Percentiles rank a stretch among this genome's conserved stretches.
Conservation (phyloP, 208 protist genomes). For the Wallacemonas sp. region DNA sequence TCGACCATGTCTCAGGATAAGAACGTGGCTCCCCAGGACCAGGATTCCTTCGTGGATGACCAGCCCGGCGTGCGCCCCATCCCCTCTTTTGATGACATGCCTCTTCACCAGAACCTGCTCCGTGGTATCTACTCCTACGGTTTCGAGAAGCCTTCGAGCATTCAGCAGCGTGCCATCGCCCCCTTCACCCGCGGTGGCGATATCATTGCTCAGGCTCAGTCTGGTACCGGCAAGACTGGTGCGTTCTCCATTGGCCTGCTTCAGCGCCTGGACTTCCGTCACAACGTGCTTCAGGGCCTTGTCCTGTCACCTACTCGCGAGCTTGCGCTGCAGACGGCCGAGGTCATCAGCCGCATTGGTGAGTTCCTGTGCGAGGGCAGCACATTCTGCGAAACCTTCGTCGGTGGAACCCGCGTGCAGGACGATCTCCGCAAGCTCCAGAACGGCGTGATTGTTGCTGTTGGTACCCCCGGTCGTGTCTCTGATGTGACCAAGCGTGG, state of each 20-base stretch:
- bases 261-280: constrained; percentile 90
- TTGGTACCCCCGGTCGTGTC: constrained; percentile 98
- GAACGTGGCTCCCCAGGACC: constrained; percentile 81
- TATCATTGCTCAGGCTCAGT: constrained; percentile 98
- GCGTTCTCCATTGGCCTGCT: constrained; percentile 97
- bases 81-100: constrained; percentile 97
- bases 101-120: constrained; percentile 95
- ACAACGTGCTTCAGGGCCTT: constrained; percentile 92
- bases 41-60: constrained; percentile 92
- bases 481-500: constrained; percentile 96
- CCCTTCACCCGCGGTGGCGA: constrained; percentile 96
- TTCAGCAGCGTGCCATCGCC: constrained; percentile 98
- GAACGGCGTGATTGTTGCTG: constrained; percentile 93
- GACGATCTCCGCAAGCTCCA: constrained; percentile 96
- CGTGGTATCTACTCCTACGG: constrained; percentile 98
- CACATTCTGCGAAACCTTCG: constrained; percentile 88
- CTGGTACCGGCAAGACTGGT: constrained; percentile 98
- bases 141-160: constrained; percentile 99
- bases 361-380: constrained; percentile 92
- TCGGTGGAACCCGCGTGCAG: constrained; percentile 94
- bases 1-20: constrained; percentile 75
- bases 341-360: constrained; percentile 96
- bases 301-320: constrained; percentile 97
- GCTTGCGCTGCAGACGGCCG: constrained; percentile 96
- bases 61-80: constrained; percentile 89